phyloP scores from a whole-genome alignment of 192 early-diverging fungal genomes.

The Phycomyces blakesleeanus region DNA sequence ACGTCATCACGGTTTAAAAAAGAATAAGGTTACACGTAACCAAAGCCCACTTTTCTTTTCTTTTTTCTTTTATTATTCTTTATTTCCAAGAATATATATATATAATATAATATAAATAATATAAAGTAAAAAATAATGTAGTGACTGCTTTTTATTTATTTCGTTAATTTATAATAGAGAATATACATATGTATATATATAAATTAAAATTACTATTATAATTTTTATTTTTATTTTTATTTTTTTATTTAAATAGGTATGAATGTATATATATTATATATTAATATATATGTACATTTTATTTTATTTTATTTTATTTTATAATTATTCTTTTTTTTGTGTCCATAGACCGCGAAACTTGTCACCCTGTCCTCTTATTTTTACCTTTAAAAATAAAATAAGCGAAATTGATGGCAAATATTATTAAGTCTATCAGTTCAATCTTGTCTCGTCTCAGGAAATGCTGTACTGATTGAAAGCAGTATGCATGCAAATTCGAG shows the following conservation, averaged over 20 bases:
- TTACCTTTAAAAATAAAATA: no score
- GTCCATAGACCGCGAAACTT: slow-evolving; percentile 12
- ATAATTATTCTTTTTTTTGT: background rate
- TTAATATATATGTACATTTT: no score
- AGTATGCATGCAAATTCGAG: slow-evolving; percentile 7
- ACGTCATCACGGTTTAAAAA: slow-evolving; percentile 5
- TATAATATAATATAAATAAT: no score
- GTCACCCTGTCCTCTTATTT: background rate
- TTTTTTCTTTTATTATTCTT: no score
- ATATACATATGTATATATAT: no score
- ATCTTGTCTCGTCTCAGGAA: slow-evolving; percentile 3
- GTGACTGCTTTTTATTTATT: slow-evolving; percentile 1
- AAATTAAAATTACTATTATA: no score
- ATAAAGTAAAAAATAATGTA: no score
- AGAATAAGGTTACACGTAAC: background rate
- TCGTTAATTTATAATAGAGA: no score
- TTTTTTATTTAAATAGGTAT: no score
- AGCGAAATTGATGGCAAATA: background rate
- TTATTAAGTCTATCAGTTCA: slow-evolving; percentile 5
- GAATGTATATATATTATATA: no score
- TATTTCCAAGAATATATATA: no score
- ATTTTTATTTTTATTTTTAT: no score
- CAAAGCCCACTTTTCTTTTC: slow-evolving; percentile 1
- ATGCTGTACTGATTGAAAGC: slow-evolving; percentile 7
- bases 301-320: background rate